Evolutionary conservation across 352 stramenopile species (phyloP), one percentile per base, ranked within the genome.

Genomic region (Hyaloperonospora arabidopsidis): DNA sequence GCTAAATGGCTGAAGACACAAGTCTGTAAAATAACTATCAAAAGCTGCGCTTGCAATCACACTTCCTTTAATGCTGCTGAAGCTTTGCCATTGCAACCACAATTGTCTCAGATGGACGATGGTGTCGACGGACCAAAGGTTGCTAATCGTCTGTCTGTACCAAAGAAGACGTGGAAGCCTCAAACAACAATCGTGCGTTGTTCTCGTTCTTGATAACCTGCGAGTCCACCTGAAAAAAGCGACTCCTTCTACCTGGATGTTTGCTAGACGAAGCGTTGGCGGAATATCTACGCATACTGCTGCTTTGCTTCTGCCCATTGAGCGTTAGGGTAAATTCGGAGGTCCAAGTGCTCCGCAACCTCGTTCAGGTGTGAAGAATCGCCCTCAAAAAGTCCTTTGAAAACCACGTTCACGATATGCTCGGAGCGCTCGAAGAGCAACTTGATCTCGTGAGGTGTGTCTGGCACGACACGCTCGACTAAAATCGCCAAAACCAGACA

Each of bases 391-490:
- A 89, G 48, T 25, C 79, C 79, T 49, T 86, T 84, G 54, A 93
- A 93, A 10, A 93, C 79, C 8, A 78, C 75, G 48, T 76, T 76
- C 39, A 87, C 74, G 40, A 93, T 84, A 54, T 89, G 63, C n/a
- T 88, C 72, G 52, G 74, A 77, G 44, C 82, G 79, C 39, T 77
- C 49, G 59, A 74, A 63, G 13, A 93, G 63, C 53, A 76, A 49
- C 48, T 68, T 59, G 15, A 93, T 68, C 36, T 85, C 68, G 18
- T 69, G 55, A 17, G 79, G 79, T 14, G 74, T 72, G 52, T 90
- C 70, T 1, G 74, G 80, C 34, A 93, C 66, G 17, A 51, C 49
- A 44, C 69, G 63, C 35, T 88, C 79, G 39, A 93, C 84, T 29
- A 78, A 19, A 15, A 87, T 54, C 25, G 74, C 72, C 15, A 93